These are phyloP conservation scores for Zizania palustris DNA, from an alignment of 202 grass and related monocot genomes.

Conservation along the genomic window DNA sequence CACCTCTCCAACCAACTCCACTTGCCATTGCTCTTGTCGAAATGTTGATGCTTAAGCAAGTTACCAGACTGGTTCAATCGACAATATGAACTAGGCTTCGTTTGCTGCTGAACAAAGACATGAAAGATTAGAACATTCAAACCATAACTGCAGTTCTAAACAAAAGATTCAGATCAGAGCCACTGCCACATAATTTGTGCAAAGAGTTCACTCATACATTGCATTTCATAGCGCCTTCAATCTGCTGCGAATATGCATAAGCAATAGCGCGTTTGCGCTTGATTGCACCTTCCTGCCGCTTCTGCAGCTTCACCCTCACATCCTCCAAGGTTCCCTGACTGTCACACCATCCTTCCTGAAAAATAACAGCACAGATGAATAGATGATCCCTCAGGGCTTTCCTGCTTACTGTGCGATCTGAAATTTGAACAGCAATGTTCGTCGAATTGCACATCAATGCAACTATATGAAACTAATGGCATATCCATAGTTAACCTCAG, in stretches of 20 bases:
- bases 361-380: not conserved
- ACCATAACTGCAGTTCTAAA: not conserved
- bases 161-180: not conserved
- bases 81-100: constrained; percentile 51
- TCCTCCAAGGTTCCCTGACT: constrained; percentile 77
- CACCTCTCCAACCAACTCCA: constrained; percentile 98
- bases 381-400: not conserved
- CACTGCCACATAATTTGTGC: not conserved
- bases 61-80: constrained; percentile 50
- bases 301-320: constrained; percentile 80
- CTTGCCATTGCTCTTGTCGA: constrained; percentile 66
- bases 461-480: not conserved
- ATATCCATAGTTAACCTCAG: constrained; percentile 49
- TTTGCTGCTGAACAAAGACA: constrained; percentile 50
- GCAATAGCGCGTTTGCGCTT: constrained; percentile 83
- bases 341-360: constrained; percentile 97
- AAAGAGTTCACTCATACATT: constrained; percentile 28
- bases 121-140: not conserved
- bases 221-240: constrained; percentile 34
- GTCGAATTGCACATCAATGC: not conserved
- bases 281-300: constrained; percentile 78
- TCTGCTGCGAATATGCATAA: constrained; percentile 70
- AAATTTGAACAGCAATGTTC: not conserved
- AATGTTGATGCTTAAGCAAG: constrained; percentile 58
- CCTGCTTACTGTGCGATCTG: not conserved